A percentile compares a stretch with the other conserved stretches of the same genome.
phyloP scores from a whole-genome alignment of 2,329 filamentous ascomycete species.

The Colletotrichum acutatum region DNA sequence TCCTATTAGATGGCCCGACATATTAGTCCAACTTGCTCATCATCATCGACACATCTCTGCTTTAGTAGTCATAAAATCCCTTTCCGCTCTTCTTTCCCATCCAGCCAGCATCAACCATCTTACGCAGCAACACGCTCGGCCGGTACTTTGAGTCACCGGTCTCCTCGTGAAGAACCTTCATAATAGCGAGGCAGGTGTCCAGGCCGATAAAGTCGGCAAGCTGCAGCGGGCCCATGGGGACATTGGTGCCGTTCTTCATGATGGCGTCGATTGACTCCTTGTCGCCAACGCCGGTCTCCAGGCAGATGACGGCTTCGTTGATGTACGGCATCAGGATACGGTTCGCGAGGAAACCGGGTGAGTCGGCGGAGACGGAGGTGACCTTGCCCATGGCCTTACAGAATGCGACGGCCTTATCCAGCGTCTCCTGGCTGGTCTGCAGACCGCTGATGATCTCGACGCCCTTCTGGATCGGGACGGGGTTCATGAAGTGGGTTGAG shows the following conservation, averaged over 20 bases:
- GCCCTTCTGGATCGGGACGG: constrained; percentile 94
- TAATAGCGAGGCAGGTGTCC: constrained; percentile 95
- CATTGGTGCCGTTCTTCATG: constrained; percentile 99
- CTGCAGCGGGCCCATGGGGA: constrained; percentile 95
- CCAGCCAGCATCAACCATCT: constrained; percentile 99
- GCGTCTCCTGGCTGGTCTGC: constrained; percentile 85
- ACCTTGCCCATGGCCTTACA: constrained; percentile 95
- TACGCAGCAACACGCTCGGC: constrained; percentile 85
- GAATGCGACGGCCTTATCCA: constrained; percentile 85
- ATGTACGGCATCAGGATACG: constrained; percentile 99
- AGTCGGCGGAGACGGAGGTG: constrained; percentile 85
- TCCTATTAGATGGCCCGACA: neutral
- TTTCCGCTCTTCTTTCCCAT: constrained; percentile 97
- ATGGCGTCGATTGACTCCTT: constrained; percentile 95
- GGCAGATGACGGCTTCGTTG: constrained; percentile 95
- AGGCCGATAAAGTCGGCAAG: constrained; percentile 97
- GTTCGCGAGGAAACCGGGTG: constrained; percentile 95
- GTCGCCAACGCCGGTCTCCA: constrained; percentile 90
- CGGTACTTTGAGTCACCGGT: constrained; percentile 97
- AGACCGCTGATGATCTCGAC: constrained; percentile 97
- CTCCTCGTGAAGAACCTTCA: constrained; percentile 92
- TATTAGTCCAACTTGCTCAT: neutral
- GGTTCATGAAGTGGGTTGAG: constrained; percentile 99
- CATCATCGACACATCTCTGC: constrained; percentile 35
- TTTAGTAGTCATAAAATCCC: constrained; percentile 90